Evolutionary conservation across 805 yeast species (phyloP), one percentile per base, ranked within the genome.

Genomic region (Kuraishia cidri): DNA sequence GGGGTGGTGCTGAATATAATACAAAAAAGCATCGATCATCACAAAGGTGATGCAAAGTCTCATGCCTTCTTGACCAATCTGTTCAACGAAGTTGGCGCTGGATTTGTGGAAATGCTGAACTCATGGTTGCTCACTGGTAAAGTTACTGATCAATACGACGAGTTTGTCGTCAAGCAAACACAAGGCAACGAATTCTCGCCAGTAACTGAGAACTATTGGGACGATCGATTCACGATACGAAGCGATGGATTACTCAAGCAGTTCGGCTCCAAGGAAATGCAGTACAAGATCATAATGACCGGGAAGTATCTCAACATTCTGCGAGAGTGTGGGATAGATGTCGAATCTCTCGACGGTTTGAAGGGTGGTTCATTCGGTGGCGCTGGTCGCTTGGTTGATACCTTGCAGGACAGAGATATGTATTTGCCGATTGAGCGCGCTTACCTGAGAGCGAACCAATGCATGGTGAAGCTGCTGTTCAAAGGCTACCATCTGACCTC

Each of bases 291-390:
- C 0, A 58, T 90, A 16, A 61, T 76, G 32, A 84, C 96, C 0
- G 99, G 99, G 2, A 88, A 86, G 54, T 79, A 79, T 44, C 58
- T 87, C 35, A 83, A 85, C 45, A 78, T 90, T 3, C 63, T 82
- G 28, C 67, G 73, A 35, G 75, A 68, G 36, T 76, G 83, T 45
- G 80, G 79, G 0, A 56, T 72, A 3, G 58, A 61, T 24, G 36
- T 41, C 8, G 34, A 34, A 4, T 13, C 29, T 1, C 33, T 44
- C 14, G 35, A 30, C 3, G n/a, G 20, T 3, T n/a, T n/a, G n/a
- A n/a, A n/a, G n/a, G n/a, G n/a, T n/a, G n/a, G n/a, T n/a, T n/a
- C n/a, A n/a, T n/a, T n/a, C n/a, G 28, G 36, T 0, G 14, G 20
- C 4, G 13, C 22, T 3, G 23, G 16, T 31, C 31, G 10, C 37